Evolutionary conservation across 306 rosid species (phyloP).

Genomic region (Ormosia semicastrata): DNA sequence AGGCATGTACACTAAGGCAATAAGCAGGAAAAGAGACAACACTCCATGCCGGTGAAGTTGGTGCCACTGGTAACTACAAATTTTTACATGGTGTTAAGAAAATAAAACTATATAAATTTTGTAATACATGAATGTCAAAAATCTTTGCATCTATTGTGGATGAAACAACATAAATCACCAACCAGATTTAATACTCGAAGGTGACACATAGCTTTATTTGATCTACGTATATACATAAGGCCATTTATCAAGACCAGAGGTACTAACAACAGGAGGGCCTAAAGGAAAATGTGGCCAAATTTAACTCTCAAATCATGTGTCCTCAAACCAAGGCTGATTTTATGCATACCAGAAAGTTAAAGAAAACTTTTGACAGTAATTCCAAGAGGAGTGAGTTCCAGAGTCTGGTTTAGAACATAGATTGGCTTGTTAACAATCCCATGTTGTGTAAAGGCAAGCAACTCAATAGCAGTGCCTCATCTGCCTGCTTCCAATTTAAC

Average conservation of each 20-base stretch:
- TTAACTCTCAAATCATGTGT: not conserved
- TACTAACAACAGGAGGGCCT: not conserved
- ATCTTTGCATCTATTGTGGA: not conserved
- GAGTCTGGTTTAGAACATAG: not conserved
- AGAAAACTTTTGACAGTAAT: not conserved
- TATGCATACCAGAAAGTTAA: not conserved
- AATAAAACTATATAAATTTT: not conserved
- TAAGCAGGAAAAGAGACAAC: not conserved
- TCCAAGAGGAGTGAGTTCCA: no score
- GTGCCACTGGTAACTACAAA: not conserved
- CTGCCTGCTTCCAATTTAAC: not conserved
- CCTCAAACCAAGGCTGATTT: not conserved
- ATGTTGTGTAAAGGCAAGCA: not conserved
- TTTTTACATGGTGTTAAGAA: not conserved
- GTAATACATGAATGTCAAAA: not conserved
- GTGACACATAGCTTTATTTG: not conserved
- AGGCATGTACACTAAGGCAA: not conserved
- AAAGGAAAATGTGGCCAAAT: not conserved
- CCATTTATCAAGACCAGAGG: not conserved
- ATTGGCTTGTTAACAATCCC: not conserved
- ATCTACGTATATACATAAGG: not conserved
- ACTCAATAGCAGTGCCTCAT: not conserved
- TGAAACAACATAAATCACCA: not conserved
- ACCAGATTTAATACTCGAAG: not conserved
- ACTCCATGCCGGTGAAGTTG: not conserved